A percentile compares a stretch with the other conserved stretches of the same genome.
These are phyloP conservation scores for Pittosporum tobira DNA, from an alignment of 129 eudicot species.

Conservation along the genomic window DNA sequence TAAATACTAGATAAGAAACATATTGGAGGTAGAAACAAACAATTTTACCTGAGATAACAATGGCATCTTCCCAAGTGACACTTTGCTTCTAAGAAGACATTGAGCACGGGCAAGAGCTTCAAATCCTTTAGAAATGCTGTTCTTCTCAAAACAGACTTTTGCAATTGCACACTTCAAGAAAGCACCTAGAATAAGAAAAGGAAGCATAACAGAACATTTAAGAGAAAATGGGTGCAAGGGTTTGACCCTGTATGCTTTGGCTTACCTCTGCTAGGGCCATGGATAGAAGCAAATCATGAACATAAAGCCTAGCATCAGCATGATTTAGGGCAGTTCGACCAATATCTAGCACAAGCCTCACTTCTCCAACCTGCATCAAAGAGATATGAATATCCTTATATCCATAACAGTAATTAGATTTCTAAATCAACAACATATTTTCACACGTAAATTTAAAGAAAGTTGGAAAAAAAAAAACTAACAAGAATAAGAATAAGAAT, in stretches of 20 bases:
- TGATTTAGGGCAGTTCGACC: conserved; percentile 74
- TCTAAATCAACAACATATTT: conserved; percentile 3
- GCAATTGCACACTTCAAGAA: conserved; percentile 99
- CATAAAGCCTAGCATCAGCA: conserved; percentile 58
- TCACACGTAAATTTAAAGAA: not conserved
- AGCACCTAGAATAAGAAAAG: conserved; percentile 78
- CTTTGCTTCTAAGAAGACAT: conserved; percentile 65
- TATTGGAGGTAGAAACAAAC: conserved; percentile 2
- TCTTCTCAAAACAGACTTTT: conserved; percentile 64
- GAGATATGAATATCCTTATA: conserved; percentile 11
- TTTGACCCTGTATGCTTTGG: conserved; percentile 33
- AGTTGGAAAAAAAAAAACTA: no score
- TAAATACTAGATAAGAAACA: no score
- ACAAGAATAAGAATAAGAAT: not conserved
- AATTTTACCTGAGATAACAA: conserved; percentile 59
- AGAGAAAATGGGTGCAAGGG: conserved; percentile 18
- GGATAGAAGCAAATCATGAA: conserved; percentile 86
- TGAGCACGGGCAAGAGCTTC: conserved; percentile 99
- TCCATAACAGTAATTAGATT: not conserved
- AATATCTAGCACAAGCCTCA: conserved; percentile 84
- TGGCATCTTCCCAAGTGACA: conserved; percentile 70
- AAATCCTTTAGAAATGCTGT: conserved; percentile 82
- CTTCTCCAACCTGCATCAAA: conserved; percentile 73
- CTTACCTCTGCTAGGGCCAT: conserved; percentile 99
- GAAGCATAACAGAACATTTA: conserved; percentile 47